Percentiles rank a stretch among this genome's conserved stretches.
These are phyloP conservation scores for Fraxinus quadrangulata DNA, from an alignment of 257 asterid species.

Conservation along the genomic window DNA sequence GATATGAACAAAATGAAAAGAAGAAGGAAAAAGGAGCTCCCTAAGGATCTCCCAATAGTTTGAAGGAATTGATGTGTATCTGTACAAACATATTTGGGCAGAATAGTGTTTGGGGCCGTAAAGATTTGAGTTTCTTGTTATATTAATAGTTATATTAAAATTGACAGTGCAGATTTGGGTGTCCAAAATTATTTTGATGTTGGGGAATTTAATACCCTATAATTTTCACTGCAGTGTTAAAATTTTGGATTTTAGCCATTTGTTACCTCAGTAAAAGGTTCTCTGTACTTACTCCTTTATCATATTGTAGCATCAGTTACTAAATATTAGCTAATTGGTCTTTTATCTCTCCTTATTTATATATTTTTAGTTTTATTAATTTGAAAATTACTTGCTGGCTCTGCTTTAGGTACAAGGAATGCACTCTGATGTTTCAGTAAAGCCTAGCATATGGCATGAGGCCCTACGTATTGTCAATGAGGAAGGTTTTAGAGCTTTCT, in stretches of 20 bases:
- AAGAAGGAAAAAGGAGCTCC: not conserved
- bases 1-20: not conserved
- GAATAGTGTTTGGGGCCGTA: not conserved
- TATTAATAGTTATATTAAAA: too few species aligned
- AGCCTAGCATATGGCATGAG: conserved; percentile 73
- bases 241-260: not conserved
- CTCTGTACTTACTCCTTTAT: not conserved
- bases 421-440: conserved; percentile 83
- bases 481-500: conserved; percentile 90
- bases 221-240: not conserved
- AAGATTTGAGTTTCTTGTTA: not conserved
- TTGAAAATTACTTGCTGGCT: not conserved
- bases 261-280: not conserved
- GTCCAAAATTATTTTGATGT: not conserved
- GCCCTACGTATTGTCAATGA: conserved; percentile 69
- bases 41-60: not conserved
- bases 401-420: conserved; percentile 83
- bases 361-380: not conserved
- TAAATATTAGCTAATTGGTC: not conserved
- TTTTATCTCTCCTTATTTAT: not conserved
- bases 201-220: not conserved
- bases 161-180: not conserved
- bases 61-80: not conserved
- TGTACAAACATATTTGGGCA: not conserved
- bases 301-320: not conserved